Percentiles rank a stretch among this genome's conserved stretches.
Evolutionary conservation across 164 flowering plant species (phyloP).

Genomic region (Aristolochia fimbriata): DNA sequence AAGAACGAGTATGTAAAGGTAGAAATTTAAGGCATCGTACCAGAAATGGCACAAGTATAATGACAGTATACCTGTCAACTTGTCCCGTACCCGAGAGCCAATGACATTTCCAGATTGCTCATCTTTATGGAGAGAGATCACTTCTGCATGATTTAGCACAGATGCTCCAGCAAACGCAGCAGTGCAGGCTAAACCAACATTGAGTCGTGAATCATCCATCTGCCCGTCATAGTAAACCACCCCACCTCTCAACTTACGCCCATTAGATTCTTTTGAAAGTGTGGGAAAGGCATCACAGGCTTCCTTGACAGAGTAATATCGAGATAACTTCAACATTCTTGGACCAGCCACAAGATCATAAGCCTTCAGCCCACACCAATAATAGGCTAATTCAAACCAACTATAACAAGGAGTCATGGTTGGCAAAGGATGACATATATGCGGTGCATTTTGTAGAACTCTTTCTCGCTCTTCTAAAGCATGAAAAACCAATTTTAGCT

Average conservation of each 20-base stretch:
- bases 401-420: conserved; percentile 98
- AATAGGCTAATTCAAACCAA: conserved; percentile 91
- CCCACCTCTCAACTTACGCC: conserved; percentile 17
- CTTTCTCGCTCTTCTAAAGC: conserved; percentile 98
- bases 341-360: conserved; percentile 91
- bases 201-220: conserved; percentile 26
- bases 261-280: conserved; percentile 25
- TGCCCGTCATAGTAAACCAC: conserved; percentile 27
- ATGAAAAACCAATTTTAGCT: conserved; percentile 91
- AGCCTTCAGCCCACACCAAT: conserved; percentile 86
- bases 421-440: conserved; percentile 91
- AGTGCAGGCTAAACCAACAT: conserved; percentile 69
- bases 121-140: conserved; percentile 67
- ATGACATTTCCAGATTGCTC: conserved; percentile 22
- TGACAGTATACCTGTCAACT: conserved; percentile 12
- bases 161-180: conserved; percentile 99
- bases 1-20: not conserved
- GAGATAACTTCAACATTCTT: conserved; percentile 74
- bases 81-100: conserved; percentile 21
- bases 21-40: not conserved
- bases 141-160: conserved; percentile 95
- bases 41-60: not conserved
- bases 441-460: conserved; percentile 92
- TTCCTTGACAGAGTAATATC: conserved; percentile 87
- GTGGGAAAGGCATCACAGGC: conserved; percentile 93